Evolutionary conservation across 1,139 yeast species (phyloP).

Genomic region (Eremothecium cymbalariae): DNA sequence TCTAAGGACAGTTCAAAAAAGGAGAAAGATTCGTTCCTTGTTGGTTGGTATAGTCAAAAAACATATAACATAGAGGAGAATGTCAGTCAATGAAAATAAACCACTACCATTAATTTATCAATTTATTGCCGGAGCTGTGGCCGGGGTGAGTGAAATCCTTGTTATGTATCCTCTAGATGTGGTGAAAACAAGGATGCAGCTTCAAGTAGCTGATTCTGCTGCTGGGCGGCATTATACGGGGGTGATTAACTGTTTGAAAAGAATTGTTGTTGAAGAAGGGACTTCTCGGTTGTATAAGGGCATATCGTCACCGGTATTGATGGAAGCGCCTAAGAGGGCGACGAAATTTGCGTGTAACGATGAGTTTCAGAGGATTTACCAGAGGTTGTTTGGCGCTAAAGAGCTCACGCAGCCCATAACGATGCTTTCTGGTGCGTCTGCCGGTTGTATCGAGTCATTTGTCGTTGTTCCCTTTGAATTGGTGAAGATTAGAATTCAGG

Average conservation of each 20-base stretch:
- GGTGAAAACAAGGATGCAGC: conserved; percentile 94
- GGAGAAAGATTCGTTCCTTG: conserved; percentile 2
- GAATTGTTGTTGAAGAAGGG: conserved; percentile 84
- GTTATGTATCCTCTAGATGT: conserved; percentile 98
- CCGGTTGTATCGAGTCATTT: conserved; percentile 94
- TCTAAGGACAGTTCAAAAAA: conserved; percentile 1
- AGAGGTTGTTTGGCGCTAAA: conserved; percentile 57
- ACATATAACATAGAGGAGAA: too few species aligned
- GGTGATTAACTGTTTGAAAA: conserved; percentile 71
- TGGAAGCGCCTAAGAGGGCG: conserved; percentile 99
- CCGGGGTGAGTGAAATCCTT: conserved; percentile 94
- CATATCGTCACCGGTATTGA: conserved; percentile 87
- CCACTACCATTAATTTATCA: conserved; percentile 84
- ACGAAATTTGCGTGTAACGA: conserved; percentile 98
- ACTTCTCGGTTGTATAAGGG: conserved; percentile 79
- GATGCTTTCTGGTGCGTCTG: conserved; percentile 91
- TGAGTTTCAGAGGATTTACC: conserved; percentile 88
- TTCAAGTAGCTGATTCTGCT: conserved; percentile 50
- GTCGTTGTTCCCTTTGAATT: conserved; percentile 96
- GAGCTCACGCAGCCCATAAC: conserved; percentile 77
- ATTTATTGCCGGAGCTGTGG: conserved; percentile 90
- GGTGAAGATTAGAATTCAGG: conserved; percentile 80
- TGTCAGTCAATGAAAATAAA: conserved; percentile 18
- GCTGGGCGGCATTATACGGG: conserved; percentile 54
- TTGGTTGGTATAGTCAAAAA: too few species aligned